Evolutionary conservation across 345 rosid species (phyloP).

Genomic region (Erysimum cheiranthoides): DNA sequence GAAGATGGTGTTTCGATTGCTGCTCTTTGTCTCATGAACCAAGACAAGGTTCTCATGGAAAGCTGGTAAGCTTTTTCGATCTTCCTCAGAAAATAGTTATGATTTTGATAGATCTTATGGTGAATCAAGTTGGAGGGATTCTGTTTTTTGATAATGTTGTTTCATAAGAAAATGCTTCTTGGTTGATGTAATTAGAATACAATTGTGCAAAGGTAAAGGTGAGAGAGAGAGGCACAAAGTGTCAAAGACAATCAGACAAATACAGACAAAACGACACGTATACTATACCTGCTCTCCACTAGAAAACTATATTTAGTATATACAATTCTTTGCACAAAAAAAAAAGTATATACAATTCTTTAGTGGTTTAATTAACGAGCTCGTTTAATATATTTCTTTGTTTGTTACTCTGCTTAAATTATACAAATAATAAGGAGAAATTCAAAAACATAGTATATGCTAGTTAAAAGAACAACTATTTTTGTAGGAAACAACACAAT

Average conservation of each 20-base stretch:
- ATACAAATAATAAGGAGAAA: constrained; percentile 1
- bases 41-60: constrained; percentile 92
- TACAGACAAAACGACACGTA: constrained; percentile 30
- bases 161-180: constrained; percentile 23
- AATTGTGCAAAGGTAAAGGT: constrained; percentile 31
- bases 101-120: constrained; percentile 7
- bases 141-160: not conserved
- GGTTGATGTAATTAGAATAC: not conserved
- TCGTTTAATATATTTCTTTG: too few species aligned
- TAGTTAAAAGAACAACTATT: not conserved
- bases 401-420: not conserved
- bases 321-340: too few species aligned
- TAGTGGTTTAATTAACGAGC: too few species aligned
- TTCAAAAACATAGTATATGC: not conserved
- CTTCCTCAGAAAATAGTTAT: not conserved
- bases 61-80: constrained; percentile 66
- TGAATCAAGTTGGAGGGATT: not conserved
- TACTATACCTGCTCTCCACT: constrained; percentile 18
- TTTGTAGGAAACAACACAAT: too few species aligned
- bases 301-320: not conserved
- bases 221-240: constrained; percentile 17
- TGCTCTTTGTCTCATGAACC: constrained; percentile 79
- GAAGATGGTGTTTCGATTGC: constrained; percentile 83
- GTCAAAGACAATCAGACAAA: constrained; percentile 28
- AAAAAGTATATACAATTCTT: too few species aligned